Evolutionary conservation across 768 basidiomycete genomes (phyloP), one percentile per base, ranked within the genome.

Genomic region (Leccinum imitatum): DNA sequence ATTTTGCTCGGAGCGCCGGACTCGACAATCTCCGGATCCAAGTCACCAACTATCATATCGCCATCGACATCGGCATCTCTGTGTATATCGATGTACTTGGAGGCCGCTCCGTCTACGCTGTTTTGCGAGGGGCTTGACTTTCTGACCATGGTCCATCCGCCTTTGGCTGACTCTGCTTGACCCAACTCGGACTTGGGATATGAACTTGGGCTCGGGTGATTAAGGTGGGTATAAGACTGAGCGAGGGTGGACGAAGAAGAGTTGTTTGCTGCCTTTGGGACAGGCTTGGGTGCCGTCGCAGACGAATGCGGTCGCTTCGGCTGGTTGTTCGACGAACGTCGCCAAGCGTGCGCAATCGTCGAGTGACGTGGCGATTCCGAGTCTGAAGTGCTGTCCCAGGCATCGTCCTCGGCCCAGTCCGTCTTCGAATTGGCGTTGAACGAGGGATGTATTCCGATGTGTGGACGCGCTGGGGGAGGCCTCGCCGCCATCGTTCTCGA

Each of bases 361-460:
- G 81, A 80, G 59, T 80, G 83, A 65, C 79, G 82, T 58, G 82
- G 83, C 56, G 83, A 86, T 73, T 90, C 90, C 50, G 86, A 86
- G 75, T 93, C 91, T 17, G 90, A 92, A 54, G 82, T 80, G 66
- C 87, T 89, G 75, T 93, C 91, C 91, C 91, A 93, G 50, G 84
- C 90, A 71, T 93, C 91, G 69, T 93, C 91, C 71, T 91, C 90
- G n/a, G 77, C 88, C 87, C 89, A 89, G 56, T 91, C 89, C 53
- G 75, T 73, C 59, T 75, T 82, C 65, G 76, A 79, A 54, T 62
- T 81, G 59, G 80, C 79, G 73, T 66, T 76, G 74, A 70, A 71
- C 33, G 65, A 72, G 6, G 87, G 78, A 60, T 84, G 80, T 47
- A 90, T 76, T 47, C 82, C 87, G 61, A 87, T 83, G 75, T 90